phyloP scores from a whole-genome alignment of 1,139 yeast genomes.

The Yamadazyma triangularis region DNA sequence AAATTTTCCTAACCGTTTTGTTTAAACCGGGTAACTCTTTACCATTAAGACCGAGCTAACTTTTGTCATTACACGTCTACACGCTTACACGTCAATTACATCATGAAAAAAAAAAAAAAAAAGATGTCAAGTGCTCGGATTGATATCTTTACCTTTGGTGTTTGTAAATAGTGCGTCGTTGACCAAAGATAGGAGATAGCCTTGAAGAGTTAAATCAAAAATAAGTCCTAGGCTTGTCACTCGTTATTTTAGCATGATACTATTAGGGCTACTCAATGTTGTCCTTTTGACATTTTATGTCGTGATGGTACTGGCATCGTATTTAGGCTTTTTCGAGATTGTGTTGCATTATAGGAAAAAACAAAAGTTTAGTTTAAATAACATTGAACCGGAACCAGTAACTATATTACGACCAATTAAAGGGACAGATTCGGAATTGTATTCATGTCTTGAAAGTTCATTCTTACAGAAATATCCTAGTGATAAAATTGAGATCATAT shows the following conservation, averaged over 20 bases:
- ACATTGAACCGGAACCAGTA: slow-evolving; percentile 50
- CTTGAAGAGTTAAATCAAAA: no score
- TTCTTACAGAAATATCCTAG: slow-evolving; percentile 65
- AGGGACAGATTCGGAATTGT: slow-evolving; percentile 77
- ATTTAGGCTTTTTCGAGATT: slow-evolving; percentile 46
- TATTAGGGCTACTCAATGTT: neutral
- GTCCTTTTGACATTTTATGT: slow-evolving; percentile 4
- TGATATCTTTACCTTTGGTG: no score
- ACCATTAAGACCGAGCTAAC: no score
- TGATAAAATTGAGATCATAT: slow-evolving; percentile 59
- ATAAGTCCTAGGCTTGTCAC: no score
- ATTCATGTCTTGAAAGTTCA: slow-evolving; percentile 62
- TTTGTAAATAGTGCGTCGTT: no score
- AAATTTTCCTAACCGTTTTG: no score
- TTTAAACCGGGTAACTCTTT: no score
- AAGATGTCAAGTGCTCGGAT: no score
- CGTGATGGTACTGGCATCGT: slow-evolving; percentile 40
- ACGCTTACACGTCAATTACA: no score
- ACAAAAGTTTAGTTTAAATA: slow-evolving; percentile 10
- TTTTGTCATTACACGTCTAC: no score
- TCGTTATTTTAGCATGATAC: slow-evolving; percentile 48
- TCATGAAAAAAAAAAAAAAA: no score
- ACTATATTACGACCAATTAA: slow-evolving; percentile 79
- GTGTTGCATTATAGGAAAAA: slow-evolving; percentile 29
- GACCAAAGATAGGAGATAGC: no score